A percentile compares a stretch with the other conserved stretches of the same genome.
phyloP scores from a whole-genome alignment of 371 early-diverging fungal genomes.

The Apophysomyces ossiformis region DNA sequence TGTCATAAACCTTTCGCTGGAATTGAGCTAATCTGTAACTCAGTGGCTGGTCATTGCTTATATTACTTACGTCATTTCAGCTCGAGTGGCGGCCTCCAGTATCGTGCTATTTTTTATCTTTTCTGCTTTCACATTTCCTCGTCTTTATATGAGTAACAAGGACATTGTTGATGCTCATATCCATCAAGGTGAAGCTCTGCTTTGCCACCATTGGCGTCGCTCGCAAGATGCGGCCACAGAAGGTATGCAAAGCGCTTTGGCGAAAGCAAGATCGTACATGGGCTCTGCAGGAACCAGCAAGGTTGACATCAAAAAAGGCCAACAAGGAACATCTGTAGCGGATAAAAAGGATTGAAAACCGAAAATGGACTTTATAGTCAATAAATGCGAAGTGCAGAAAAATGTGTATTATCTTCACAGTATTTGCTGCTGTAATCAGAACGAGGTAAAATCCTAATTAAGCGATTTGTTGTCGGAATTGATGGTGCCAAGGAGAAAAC shows the following conservation, averaged over 20 bases:
- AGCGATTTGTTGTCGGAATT: too few species aligned
- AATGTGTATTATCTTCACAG: too few species aligned
- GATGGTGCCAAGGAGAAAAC: too few species aligned
- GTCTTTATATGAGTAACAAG: slow-evolving; percentile 45
- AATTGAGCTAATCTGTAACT: neutral
- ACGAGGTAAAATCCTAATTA: too few species aligned
- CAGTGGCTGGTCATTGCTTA: slow-evolving; percentile 44
- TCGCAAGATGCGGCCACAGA: slow-evolving; percentile 15
- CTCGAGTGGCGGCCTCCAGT: slow-evolving; percentile 39
- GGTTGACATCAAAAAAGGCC: neutral
- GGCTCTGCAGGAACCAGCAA: slow-evolving; percentile 1
- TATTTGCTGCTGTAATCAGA: too few species aligned
- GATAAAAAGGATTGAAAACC: neutral
- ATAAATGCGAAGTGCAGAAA: too few species aligned
- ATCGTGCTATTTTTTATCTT: slow-evolving; percentile 30
- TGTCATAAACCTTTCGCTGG: neutral
- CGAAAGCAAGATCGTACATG: slow-evolving; percentile 17
- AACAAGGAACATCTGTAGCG: slow-evolving; percentile 2
- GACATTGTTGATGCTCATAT: slow-evolving; percentile 46
- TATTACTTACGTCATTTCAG: slow-evolving; percentile 44
- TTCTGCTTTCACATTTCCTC: slow-evolving; percentile 45
- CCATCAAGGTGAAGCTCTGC: slow-evolving; percentile 40
- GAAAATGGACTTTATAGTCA: too few species aligned
- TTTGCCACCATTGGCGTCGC: slow-evolving; percentile 14
- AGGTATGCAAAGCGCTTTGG: slow-evolving; percentile 10